phyloP scores from a whole-genome alignment of 2,329 filamentous ascomycete species.

The Epichloe hybrida region DNA sequence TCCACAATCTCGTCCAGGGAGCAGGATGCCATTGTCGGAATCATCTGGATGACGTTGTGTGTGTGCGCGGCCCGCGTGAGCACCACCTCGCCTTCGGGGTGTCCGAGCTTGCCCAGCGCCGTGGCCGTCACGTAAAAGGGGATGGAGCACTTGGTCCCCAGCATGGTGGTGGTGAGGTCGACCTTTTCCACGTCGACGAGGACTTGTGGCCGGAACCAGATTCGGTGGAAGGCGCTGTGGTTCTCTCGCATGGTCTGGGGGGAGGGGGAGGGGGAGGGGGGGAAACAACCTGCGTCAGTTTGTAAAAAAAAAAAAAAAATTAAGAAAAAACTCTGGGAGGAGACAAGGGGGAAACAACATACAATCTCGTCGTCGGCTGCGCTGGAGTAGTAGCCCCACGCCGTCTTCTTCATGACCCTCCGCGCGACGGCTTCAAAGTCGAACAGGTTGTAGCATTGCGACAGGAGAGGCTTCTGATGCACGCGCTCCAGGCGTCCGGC shows the following conservation, averaged over 20 bases:
- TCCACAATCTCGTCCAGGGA: slow-evolving; percentile 96
- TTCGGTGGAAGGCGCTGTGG: slow-evolving; percentile 89
- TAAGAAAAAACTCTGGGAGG: too few species aligned
- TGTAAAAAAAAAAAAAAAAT: too few species aligned
- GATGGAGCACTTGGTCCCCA: slow-evolving; percentile 69
- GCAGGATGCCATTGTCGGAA: slow-evolving; percentile 90
- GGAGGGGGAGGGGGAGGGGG: too few species aligned
- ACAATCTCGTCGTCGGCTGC: slow-evolving; percentile 48
- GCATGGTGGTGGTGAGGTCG: slow-evolving; percentile 84
- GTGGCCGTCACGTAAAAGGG: slow-evolving; percentile 97
- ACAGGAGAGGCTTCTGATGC: slow-evolving; percentile 60
- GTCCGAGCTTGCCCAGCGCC: slow-evolving; percentile 84
- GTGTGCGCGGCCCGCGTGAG: slow-evolving; percentile 72
- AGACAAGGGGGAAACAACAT: slow-evolving; percentile 5
- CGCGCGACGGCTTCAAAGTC: slow-evolving; percentile 93
- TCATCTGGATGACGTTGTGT: slow-evolving; percentile 95
- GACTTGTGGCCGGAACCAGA: slow-evolving; percentile 86
- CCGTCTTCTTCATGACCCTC: slow-evolving; percentile 85
- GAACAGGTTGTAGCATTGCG: slow-evolving; percentile 84
- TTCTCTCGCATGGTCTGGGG: slow-evolving; percentile 82
- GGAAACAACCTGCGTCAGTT: too few species aligned
- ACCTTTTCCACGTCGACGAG: slow-evolving; percentile 82
- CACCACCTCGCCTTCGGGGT: slow-evolving; percentile 87
- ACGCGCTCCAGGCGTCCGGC: slow-evolving; percentile 59
- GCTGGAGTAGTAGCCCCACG: slow-evolving; percentile 96